Conservation (phyloP, 2,329 filamentous ascomycete species). For the Xylariaceae sp. region DNA sequence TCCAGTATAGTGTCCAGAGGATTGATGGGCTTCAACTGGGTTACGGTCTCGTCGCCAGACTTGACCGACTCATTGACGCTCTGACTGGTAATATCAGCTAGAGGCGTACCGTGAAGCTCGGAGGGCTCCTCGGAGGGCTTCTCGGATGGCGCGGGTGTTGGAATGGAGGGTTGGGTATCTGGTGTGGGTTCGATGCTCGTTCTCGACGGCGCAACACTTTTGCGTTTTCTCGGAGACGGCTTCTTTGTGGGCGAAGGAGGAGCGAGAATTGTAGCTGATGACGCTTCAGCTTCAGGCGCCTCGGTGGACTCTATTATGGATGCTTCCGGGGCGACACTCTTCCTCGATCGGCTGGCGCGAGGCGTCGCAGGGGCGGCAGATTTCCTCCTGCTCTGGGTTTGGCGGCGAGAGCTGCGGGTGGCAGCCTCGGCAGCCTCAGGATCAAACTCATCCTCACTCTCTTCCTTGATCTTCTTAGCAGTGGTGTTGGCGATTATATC, state of each 20-base stretch:
- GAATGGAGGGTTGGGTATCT: conserved; percentile 49
- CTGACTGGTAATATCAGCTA: conserved; percentile 75
- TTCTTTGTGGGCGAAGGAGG: conserved; percentile 49
- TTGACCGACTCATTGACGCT: conserved; percentile 68
- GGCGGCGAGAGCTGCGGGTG: conserved; percentile 57
- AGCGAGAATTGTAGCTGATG: conserved; percentile 41
- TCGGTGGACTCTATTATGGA: conserved; percentile 66
- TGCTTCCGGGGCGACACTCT: conserved; percentile 40
- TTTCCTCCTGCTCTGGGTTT: conserved; percentile 47
- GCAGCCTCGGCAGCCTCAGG: conserved; percentile 73
- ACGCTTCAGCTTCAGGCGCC: conserved; percentile 62
- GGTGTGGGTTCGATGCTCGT: conserved; percentile 50
- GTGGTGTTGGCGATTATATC: conserved; percentile 62
- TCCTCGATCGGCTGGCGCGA: conserved; percentile 48
- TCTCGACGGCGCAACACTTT: conserved; percentile 58
- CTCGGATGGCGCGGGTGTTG: conserved; percentile 61
- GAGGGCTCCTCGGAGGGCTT: conserved; percentile 59
- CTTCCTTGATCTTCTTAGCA: conserved; percentile 57
- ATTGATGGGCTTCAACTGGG: conserved; percentile 72
- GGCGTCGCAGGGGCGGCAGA: conserved; percentile 47
- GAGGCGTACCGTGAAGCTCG: conserved; percentile 61
- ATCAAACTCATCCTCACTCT: conserved; percentile 79
- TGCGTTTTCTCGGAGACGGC: conserved; percentile 70
- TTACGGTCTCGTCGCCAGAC: conserved; percentile 54
- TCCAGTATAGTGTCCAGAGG: conserved; percentile 80